phyloP scores from a whole-genome alignment of 2,329 filamentous ascomycete species.

The Paecilomyces formosus region DNA sequence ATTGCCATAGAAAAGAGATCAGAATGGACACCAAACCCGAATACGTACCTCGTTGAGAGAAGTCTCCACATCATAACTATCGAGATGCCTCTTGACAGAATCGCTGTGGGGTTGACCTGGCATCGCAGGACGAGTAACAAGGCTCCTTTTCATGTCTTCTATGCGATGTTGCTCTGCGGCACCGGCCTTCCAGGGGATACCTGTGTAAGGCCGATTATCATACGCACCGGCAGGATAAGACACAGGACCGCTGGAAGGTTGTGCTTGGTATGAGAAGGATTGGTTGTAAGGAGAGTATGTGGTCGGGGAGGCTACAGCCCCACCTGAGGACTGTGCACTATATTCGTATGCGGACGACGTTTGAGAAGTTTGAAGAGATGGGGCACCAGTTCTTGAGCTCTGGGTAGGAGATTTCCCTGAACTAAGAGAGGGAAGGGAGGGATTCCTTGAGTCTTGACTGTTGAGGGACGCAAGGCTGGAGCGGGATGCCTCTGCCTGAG shows the following conservation, averaged over 20 bases:
- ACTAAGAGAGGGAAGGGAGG: constrained; percentile 33
- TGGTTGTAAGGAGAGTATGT: constrained; percentile 24
- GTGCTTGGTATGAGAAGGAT: constrained; percentile 25
- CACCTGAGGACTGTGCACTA: constrained; percentile 28
- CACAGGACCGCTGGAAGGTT: constrained; percentile 18
- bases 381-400: constrained; percentile 30
- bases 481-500: constrained; percentile 27
- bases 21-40: neutral
- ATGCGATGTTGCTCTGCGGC: constrained; percentile 17
- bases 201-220: constrained; percentile 24
- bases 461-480: constrained; percentile 32
- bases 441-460: constrained; percentile 33
- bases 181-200: constrained; percentile 19
- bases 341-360: constrained; percentile 30
- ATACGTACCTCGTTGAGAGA: constrained; percentile 40
- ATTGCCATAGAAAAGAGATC: neutral
- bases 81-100: constrained; percentile 56
- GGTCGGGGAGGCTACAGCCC: constrained; percentile 32
- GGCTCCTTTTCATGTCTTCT: constrained; percentile 28
- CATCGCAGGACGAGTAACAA: constrained; percentile 17
- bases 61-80: constrained; percentile 53
- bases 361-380: constrained; percentile 30
- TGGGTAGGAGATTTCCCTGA: constrained; percentile 36
- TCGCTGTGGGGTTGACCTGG: constrained; percentile 31
- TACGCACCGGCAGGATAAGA: constrained; percentile 24